These are phyloP conservation scores for Hamigera avellanea DNA, from an alignment of 495 filamentous ascomycete genomes.

Conservation along the genomic window DNA sequence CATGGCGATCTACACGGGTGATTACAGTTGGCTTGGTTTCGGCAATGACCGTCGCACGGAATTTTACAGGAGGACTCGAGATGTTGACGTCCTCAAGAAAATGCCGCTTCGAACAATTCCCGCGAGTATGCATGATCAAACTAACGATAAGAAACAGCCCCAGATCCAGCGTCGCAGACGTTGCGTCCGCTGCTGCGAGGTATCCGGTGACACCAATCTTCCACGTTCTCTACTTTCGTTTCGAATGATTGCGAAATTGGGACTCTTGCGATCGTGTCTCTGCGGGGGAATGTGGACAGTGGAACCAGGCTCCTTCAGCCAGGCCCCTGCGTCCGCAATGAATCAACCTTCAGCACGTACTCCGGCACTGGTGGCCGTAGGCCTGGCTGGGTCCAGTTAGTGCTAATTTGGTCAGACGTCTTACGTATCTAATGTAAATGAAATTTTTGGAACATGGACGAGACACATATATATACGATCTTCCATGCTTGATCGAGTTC, in stretches of 20 bases:
- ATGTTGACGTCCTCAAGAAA: constrained; percentile 38
- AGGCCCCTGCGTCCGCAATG: neutral
- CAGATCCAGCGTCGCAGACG: constrained; percentile 17
- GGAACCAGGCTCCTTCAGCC: constrained; percentile 6
- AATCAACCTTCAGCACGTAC: neutral
- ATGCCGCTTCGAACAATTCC: constrained; percentile 13
- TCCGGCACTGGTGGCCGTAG: neutral
- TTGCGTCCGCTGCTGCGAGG: constrained; percentile 34
- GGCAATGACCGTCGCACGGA: constrained; percentile 27
- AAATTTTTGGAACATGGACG: too few species aligned
- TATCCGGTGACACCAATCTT: constrained; percentile 23
- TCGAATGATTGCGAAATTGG: constrained; percentile 29
- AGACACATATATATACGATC: too few species aligned
- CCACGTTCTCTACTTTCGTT: constrained; percentile 26
- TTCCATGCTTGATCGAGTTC: too few species aligned
- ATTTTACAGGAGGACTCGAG: constrained; percentile 21
- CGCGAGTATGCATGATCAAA: neutral
- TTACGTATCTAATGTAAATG: neutral
- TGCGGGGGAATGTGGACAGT: constrained; percentile 34
- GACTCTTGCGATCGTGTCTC: constrained; percentile 28
- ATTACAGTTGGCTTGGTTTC: constrained; percentile 40
- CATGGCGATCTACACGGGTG: constrained; percentile 34
- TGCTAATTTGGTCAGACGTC: neutral
- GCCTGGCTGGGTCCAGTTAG: neutral
- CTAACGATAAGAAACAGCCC: neutral